These are phyloP conservation scores for Plasmodium falciparum DNA, from an alignment of 169 alveolate genomes.

Conservation along the genomic window DNA sequence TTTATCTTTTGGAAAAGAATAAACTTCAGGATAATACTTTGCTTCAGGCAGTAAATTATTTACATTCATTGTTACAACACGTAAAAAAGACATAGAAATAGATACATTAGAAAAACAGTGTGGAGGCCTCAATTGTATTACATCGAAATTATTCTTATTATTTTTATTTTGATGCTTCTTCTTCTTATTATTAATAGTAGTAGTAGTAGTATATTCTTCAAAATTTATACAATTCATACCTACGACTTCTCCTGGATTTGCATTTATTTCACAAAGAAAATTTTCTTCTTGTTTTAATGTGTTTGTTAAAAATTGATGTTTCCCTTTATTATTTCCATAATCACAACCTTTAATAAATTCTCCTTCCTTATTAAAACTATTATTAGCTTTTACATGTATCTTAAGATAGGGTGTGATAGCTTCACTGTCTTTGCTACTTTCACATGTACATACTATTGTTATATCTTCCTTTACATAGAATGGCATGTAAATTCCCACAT, in stretches of 20 bases:
- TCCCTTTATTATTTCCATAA: slow-evolving; percentile 53
- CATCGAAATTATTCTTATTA: background rate
- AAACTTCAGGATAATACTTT: slow-evolving; percentile 45
- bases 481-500: slow-evolving; percentile 44
- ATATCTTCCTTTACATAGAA: slow-evolving; percentile 23
- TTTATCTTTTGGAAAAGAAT: slow-evolving; percentile 19
- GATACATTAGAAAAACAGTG: slow-evolving; percentile 43
- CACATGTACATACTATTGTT: slow-evolving; percentile 56
- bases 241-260: slow-evolving; percentile 41
- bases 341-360: slow-evolving; percentile 53
- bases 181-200: too few relatives aligned
- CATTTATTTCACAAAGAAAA: slow-evolving; percentile 25
- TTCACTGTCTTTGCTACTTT: slow-evolving; percentile 19
- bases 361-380: slow-evolving; percentile 16
- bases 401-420: slow-evolving; percentile 45
- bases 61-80: slow-evolving; percentile 13
- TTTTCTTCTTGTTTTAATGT: background rate
- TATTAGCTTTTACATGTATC: slow-evolving; percentile 19
- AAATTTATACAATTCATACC: slow-evolving; percentile 38
- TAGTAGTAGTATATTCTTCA: too few relatives aligned
- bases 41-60: slow-evolving; percentile 52
- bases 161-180: background rate
- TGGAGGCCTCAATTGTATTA: slow-evolving; percentile 7
- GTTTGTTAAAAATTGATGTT: slow-evolving; percentile 48
- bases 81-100: slow-evolving; percentile 5